A percentile compares a stretch with the other conserved stretches of the same genome.
These are phyloP conservation scores for Microbotryum saponariae DNA, from an alignment of 1,284 basidiomycete genomes.

Conservation along the genomic window DNA sequence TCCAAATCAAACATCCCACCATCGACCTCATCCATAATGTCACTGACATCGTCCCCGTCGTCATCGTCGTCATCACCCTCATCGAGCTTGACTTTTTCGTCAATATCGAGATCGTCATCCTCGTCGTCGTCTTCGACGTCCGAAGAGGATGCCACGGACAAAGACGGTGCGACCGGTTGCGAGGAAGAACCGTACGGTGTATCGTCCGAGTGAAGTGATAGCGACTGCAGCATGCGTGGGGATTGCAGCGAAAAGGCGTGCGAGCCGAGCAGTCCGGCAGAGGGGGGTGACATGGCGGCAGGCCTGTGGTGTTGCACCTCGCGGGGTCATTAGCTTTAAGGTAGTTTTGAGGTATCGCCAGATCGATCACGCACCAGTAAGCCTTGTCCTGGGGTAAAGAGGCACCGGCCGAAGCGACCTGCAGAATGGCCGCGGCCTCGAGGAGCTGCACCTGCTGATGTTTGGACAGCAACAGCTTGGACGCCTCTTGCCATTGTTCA, in stretches of 20 bases:
- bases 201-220: constrained; percentile 23
- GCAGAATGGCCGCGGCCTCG: constrained; percentile 90
- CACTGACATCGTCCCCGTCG: constrained; percentile 25
- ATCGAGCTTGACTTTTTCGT: constrained; percentile 33
- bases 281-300: constrained; percentile 47
- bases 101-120: constrained; percentile 20
- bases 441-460: constrained; percentile 97
- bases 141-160: constrained; percentile 1
- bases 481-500: constrained; percentile 85
- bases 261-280: constrained; percentile 44
- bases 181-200: background rate
- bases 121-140: constrained; percentile 1
- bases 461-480: constrained; percentile 87
- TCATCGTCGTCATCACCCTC: constrained; percentile 39
- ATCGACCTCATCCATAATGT: constrained; percentile 11
- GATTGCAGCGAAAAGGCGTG: constrained; percentile 30
- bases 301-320: constrained; percentile 48
- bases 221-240: constrained; percentile 21
- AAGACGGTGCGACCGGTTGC: constrained; percentile 9
- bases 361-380: constrained; percentile 59
- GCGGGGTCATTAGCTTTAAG: background rate
- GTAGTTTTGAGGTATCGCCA: background rate
- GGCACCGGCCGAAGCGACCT: constrained; percentile 53
- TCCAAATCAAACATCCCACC: constrained; percentile 32
- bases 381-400: constrained; percentile 88